Evolutionary conservation across 75 land plant genomes (phyloP), one percentile per base, ranked within the genome.

Genomic region (Larix kaempferi): DNA sequence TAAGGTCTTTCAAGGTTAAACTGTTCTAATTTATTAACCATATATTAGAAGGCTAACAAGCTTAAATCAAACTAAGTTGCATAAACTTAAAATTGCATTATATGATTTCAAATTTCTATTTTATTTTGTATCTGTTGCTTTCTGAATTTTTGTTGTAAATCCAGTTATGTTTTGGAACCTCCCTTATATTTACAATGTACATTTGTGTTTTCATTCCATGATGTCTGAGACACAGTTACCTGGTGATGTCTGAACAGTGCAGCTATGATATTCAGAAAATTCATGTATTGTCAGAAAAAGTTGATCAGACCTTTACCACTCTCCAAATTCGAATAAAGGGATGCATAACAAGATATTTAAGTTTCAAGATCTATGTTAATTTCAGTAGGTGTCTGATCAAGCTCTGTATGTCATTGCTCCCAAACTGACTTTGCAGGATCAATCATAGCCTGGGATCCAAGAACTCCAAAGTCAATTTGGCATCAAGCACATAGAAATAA

Each of bases 401-500:
- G 21, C 17, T 66, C 16, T 66, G 8, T 66, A 39, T 44, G 49
- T 44, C 49, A 44, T 44, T 27, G 26, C 23, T 54, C 66, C 26
- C 25, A 29, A 57, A 57, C 57, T 7, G 56, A 17, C 59, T 35
- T 62, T 81, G 54, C 83, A 84, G 85, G 85, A 37, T 57, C 75
- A 29, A 56, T 84, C 52, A 82, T 77, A 39, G 76, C 67, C 19
- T 84, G 86, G 86, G 86, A 84, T 73, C 49, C 83, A n/a, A 72
- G 84, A 59, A 77, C 56, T 26, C 75, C 77, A 21, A 57, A 80
- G 55, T 77, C 72, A 37, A 57, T 82, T n/a, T 82, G 86, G 86
- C 84, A 76, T 23, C 57, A 59, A 58, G 33, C 56, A 23, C 15
- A 35, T 44, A 80, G 71, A 58, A 56, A 58, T 29, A 54, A 73